phyloP scores from a whole-genome alignment of 2,329 filamentous ascomycete species.

The Dactylonectria macrodidyma region DNA sequence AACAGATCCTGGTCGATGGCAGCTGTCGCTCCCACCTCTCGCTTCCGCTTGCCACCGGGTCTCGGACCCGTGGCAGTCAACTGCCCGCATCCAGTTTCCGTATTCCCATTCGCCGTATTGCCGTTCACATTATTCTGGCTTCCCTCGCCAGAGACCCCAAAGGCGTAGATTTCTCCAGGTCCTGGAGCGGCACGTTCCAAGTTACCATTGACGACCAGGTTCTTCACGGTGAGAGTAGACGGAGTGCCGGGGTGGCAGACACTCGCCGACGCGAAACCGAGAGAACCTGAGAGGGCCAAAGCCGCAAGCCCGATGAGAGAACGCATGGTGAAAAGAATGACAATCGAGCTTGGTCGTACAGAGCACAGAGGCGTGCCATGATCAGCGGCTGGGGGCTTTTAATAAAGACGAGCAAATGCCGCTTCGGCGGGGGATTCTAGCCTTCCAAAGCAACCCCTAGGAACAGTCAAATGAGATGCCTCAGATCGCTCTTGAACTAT shows the following conservation, averaged over 20 bases:
- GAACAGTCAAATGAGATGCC: no score
- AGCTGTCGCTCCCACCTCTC: neutral
- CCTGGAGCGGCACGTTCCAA: neutral
- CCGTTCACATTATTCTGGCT: neutral
- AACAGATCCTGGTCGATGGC: neutral
- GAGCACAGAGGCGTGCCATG: neutral
- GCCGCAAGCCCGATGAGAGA: neutral
- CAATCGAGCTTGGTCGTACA: neutral
- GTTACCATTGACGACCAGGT: neutral
- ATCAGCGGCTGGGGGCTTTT: neutral
- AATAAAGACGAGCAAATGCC: neutral
- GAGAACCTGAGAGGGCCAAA: neutral
- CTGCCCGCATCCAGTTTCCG: neutral
- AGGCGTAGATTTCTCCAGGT: neutral
- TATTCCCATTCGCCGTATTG: neutral
- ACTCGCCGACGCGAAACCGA: neutral
- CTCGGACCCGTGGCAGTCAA: neutral
- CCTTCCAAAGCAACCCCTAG: no score
- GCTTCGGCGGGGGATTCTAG: no score
- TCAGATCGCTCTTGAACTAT: neutral
- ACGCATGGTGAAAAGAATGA: neutral
- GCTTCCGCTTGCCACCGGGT: neutral
- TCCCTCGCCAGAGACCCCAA: neutral
- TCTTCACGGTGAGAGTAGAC: neutral
- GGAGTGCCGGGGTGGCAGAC: neutral